phyloP scores from a whole-genome alignment of 106 monocot species.

The Allium sativum region DNA sequence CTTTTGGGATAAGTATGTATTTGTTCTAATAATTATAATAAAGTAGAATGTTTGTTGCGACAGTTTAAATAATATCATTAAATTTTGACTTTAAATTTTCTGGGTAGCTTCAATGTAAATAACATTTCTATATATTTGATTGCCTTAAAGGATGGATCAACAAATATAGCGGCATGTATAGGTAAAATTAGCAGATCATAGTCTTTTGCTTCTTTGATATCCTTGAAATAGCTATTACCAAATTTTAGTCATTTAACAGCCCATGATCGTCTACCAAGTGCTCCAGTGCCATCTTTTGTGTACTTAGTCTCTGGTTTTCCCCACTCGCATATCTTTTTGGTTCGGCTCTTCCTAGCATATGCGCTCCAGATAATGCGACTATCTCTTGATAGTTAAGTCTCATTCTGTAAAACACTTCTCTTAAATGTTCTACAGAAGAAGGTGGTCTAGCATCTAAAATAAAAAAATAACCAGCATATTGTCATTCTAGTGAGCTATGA shows the following conservation, averaged over 20 bases:
- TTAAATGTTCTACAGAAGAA: constrained; percentile 74
- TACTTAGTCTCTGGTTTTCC: constrained; percentile 98
- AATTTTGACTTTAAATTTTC: background rate
- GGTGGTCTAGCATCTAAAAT: constrained; percentile 81
- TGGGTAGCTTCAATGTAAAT: background rate
- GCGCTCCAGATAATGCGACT: constrained; percentile 93
- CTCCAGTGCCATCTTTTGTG: constrained; percentile 96
- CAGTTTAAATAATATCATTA: background rate
- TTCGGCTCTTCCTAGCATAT: constrained; percentile 92
- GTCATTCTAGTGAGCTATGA: too few relatives aligned
- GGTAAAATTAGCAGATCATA: constrained; percentile 95
- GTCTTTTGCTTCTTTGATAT: constrained; percentile 80
- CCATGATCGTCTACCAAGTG: constrained; percentile 97
- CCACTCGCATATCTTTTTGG: constrained; percentile 97
- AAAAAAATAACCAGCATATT: too few relatives aligned
- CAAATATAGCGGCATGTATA: constrained; percentile 91
- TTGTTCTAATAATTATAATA: too few relatives aligned
- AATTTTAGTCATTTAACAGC: constrained; percentile 93
- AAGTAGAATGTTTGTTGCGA: too few relatives aligned
- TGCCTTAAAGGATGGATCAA: constrained; percentile 93
- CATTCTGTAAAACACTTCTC: constrained; percentile 96
- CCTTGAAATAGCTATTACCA: constrained; percentile 99
- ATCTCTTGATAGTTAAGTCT: constrained; percentile 95
- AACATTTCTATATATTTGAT: background rate
- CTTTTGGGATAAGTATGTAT: too few relatives aligned